Base-by-base conservation (phyloP, 106 monocot species). In the Agapanthus africanus region DNA sequence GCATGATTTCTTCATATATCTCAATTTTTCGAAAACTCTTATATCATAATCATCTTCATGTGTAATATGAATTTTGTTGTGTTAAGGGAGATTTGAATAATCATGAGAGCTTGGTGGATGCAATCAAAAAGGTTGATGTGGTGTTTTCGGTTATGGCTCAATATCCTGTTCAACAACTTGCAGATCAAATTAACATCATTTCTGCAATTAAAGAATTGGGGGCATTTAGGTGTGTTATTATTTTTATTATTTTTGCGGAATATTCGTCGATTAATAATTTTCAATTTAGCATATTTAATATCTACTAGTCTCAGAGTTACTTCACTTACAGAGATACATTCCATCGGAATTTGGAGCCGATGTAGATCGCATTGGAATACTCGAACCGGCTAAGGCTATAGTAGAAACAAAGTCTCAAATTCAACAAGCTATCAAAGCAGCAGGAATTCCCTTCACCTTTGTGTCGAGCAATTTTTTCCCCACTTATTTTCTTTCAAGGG, bases 401-500 rank as follows among this genome's bases (percentile, higher is more conserved):
- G 67, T 73, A 33, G 79, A 7, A 4, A 35, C 52, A 7, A 84
- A 84, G 65, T 61, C 76, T 46, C 23, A 30, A 34, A 65, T 83
- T 63, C 36, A 79, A 22, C 31, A 70, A 11, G 59, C 40, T 9
- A 69, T 79, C 11, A 74, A 63, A 37, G 74, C 37, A 4, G 70
- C 54, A 71, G 79, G 79, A 8, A 60, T 83, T 44, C 71, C 77
- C 13, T 71, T 30, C 71, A 77, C 77, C 15, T 36, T 76, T 28
- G 70, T 76, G 7, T 47, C 47, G 4, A 16, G 28, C 62, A 76
- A 82, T n/a, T 67, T 47, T 40, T 64, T 41, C 9, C 69, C 70
- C 0, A 54, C 51, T 0, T 74, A 71, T 32, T 71, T 74, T 39
- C 54, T 80, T 27, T 16, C 68, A 14, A 54, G 59, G 7, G 16